Percentiles rank a stretch among this genome's conserved stretches.
Evolutionary conservation across 495 filamentous ascomycete genomes (phyloP).

Genomic region (Tetracladium setigerum): DNA sequence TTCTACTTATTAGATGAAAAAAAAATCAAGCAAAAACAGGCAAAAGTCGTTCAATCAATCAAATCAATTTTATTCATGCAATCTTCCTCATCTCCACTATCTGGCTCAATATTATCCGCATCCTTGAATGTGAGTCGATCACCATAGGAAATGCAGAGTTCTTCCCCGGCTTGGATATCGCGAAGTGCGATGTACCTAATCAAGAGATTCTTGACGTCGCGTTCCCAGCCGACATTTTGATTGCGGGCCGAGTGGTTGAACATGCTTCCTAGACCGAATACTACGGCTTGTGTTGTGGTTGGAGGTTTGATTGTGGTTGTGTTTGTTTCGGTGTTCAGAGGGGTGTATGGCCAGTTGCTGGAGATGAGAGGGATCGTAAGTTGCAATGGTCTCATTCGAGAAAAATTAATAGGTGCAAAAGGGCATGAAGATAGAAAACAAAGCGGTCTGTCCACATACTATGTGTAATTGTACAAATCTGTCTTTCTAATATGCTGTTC

Average conservation of each 20-base stretch:
- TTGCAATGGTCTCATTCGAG: not conserved
- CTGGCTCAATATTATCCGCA: conserved; percentile 23
- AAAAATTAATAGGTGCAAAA: not conserved
- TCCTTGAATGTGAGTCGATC: conserved; percentile 44
- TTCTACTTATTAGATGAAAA: conserved; percentile 8
- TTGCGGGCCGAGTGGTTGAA: conserved; percentile 45
- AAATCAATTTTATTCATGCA: conserved; percentile 20
- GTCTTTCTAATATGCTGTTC: conserved; percentile 40
- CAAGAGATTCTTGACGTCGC: conserved; percentile 33
- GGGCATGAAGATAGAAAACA: not conserved
- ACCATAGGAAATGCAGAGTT: conserved; percentile 52
- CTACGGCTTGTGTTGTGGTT: conserved; percentile 38
- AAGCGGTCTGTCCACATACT: conserved; percentile 29
- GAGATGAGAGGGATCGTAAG: not conserved
- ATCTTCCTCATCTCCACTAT: conserved; percentile 10
- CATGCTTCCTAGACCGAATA: conserved; percentile 48
- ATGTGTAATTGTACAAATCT: conserved; percentile 46
- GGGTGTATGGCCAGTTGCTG: conserved; percentile 25
- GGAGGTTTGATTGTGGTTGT: conserved; percentile 6
- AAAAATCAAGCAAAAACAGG: not conserved
- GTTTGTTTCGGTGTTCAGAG: conserved; percentile 5
- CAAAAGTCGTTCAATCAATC: conserved; percentile 14
- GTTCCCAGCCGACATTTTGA: conserved; percentile 48
- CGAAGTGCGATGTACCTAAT: conserved; percentile 42
- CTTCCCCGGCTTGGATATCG: conserved; percentile 43